A percentile compares a stretch with the other conserved stretches of the same genome.
phyloP scores from a whole-genome alignment of 805 yeast species.

The Teunomyces gatunensis region DNA sequence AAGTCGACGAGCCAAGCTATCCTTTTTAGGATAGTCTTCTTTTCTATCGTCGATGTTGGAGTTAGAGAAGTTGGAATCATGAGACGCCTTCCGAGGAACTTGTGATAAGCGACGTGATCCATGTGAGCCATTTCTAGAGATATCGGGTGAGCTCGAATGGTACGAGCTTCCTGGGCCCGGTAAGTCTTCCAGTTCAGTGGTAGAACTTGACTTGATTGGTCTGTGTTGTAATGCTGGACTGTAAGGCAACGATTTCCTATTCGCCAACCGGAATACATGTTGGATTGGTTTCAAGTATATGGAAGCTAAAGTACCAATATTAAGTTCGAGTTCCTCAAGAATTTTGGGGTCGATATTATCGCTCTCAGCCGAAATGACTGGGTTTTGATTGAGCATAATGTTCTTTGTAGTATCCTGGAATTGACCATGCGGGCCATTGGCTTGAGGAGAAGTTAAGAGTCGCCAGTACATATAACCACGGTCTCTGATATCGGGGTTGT shows the following conservation, averaged over 20 bases:
- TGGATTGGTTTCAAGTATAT: conserved; percentile 80
- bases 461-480: conserved; percentile 87
- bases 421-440: conserved; percentile 39
- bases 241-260: conserved; percentile 44
- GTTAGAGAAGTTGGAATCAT: conserved; percentile 19
- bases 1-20: conserved; percentile 30
- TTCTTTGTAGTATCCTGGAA: conserved; percentile 37
- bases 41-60: conserved; percentile 16
- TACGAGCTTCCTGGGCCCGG: neutral
- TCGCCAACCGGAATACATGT: conserved; percentile 72
- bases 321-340: conserved; percentile 78
- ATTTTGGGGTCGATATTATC: conserved; percentile 68
- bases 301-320: conserved; percentile 79
- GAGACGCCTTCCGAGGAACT: conserved; percentile 17
- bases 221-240: conserved; percentile 44
- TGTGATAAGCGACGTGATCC: conserved; percentile 11
- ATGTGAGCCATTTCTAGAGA: conserved; percentile 7
- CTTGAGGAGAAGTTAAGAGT: conserved; percentile 48
- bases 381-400: conserved; percentile 60
- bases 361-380: conserved; percentile 62
- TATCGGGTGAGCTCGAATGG: conserved; percentile 2
- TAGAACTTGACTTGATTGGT: conserved; percentile 7
- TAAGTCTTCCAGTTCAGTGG: conserved; percentile 1
- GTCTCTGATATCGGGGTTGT: conserved; percentile 84
- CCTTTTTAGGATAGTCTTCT: conserved; percentile 14